phyloP scores from a whole-genome alignment of 495 filamentous ascomycete genomes.

The Trichoderma reesei region DNA sequence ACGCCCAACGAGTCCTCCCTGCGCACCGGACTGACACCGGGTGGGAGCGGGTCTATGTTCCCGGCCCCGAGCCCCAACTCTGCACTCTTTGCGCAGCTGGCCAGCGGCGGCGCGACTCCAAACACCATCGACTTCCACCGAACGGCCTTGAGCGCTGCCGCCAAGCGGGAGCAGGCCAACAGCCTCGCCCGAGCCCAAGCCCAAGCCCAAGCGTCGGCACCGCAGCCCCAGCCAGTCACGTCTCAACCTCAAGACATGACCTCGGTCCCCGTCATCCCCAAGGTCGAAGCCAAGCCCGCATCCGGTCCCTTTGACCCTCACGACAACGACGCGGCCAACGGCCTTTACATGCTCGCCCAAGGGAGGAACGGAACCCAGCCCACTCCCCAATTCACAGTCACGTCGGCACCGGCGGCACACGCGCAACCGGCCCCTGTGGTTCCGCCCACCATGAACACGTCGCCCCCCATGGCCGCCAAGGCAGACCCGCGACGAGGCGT shows the following conservation, averaged over 20 bases:
- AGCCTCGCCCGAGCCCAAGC: constrained; percentile 35
- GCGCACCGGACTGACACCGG: constrained; percentile 84
- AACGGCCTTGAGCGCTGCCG: constrained; percentile 76
- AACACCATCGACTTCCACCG: constrained; percentile 90
- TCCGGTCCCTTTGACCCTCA: constrained; percentile 66
- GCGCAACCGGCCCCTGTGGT: constrained; percentile 22
- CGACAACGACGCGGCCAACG: constrained; percentile 93
- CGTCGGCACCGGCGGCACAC: constrained; percentile 26
- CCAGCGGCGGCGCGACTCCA: constrained; percentile 76
- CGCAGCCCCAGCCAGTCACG: constrained; percentile 33
- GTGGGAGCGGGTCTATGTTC: constrained; percentile 97
- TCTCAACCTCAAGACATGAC: constrained; percentile 40
- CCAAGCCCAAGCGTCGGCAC: too few species aligned
- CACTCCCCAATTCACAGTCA: constrained; percentile 1
- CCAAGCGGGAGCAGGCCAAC: constrained; percentile 43
- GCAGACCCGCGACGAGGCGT: constrained; percentile 40
- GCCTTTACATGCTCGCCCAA: constrained; percentile 82
- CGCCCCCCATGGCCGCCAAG: constrained; percentile 41
- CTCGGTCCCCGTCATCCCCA: constrained; percentile 29
- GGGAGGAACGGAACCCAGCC: constrained; percentile 45
- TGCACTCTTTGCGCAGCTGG: constrained; percentile 65
- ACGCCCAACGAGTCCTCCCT: constrained; percentile 96
- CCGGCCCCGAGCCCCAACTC: constrained; percentile 82
- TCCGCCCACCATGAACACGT: constrained; percentile 35
- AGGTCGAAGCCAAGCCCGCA: constrained; percentile 34